Percentiles rank a stretch among this genome's conserved stretches.
phyloP scores from a whole-genome alignment of 1,284 basidiomycete species.

The Volvariella surrecta region DNA sequence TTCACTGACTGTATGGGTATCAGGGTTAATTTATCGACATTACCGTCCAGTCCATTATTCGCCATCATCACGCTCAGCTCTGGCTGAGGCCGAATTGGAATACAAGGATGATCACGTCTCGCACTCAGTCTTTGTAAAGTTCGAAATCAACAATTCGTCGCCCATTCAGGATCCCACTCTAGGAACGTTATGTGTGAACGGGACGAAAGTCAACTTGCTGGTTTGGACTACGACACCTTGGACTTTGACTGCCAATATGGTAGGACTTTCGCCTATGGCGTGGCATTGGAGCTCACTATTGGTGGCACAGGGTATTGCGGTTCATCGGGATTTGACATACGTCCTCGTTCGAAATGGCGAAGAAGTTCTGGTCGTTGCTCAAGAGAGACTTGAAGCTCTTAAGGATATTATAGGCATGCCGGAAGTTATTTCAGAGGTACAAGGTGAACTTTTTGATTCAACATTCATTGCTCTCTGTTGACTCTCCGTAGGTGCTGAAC shows the following conservation, averaged over 20 bases:
- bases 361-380: conserved; percentile 53
- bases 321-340: conserved; percentile 72
- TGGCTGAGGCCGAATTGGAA: conserved; percentile 92
- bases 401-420: conserved; percentile 41
- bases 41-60: conserved; percentile 94
- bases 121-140: conserved; percentile 82
- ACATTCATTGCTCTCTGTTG: not conserved
- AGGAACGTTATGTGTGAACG: conserved; percentile 14
- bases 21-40: conserved; percentile 80
- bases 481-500: conserved; percentile 41
- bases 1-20: not conserved
- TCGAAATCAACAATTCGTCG: conserved; percentile 41
- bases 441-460: conserved; percentile 27
- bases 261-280: conserved; percentile 23
- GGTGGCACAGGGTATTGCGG: conserved; percentile 69
- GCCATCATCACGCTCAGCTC: conserved; percentile 87
- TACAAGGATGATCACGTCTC: conserved; percentile 89
- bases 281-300: conserved; percentile 3
- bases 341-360: conserved; percentile 40
- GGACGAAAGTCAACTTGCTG: conserved; percentile 43
- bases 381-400: conserved; percentile 55
- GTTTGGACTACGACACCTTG: conserved; percentile 99
- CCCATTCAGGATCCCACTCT: conserved; percentile 12
- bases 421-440: conserved; percentile 38
- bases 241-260: conserved; percentile 96